Evolutionary conservation across 768 basidiomycete genomes (phyloP).

Genomic region (Suillus discolor): DNA sequence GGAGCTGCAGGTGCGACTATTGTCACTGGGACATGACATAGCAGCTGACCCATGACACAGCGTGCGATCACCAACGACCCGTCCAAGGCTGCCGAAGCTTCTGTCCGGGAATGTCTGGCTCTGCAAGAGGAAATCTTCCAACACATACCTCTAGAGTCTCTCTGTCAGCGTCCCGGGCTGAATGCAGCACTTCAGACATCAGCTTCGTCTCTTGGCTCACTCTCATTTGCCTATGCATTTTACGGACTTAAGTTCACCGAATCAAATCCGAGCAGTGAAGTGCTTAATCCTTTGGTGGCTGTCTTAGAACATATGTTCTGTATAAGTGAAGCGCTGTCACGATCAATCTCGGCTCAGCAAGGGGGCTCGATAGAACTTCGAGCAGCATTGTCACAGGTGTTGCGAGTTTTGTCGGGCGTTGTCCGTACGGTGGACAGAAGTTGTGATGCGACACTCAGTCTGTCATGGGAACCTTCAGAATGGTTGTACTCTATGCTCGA

Average conservation of each 20-base stretch:
- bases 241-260: slow-evolving; percentile 50
- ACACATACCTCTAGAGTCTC: slow-evolving; percentile 50
- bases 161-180: slow-evolving; percentile 53
- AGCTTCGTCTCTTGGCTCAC: slow-evolving; percentile 40
- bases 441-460: slow-evolving; percentile 31
- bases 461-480: slow-evolving; percentile 61
- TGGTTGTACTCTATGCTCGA: slow-evolving; percentile 66
- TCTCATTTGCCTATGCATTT: slow-evolving; percentile 61
- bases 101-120: slow-evolving; percentile 45
- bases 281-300: slow-evolving; percentile 53
- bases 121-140: slow-evolving; percentile 56
- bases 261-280: slow-evolving; percentile 26
- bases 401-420: slow-evolving; percentile 55
- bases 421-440: slow-evolving; percentile 42
- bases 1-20: slow-evolving; percentile 54
- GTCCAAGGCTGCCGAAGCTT: slow-evolving; percentile 35
- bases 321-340: slow-evolving; percentile 49
- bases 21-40: not conserved
- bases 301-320: slow-evolving; percentile 56
- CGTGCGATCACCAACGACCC: slow-evolving; percentile 39
- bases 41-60: slow-evolving; percentile 26
- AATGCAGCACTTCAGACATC: slow-evolving; percentile 37
- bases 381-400: slow-evolving; percentile 52
- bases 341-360: slow-evolving; percentile 34
- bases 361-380: slow-evolving; percentile 39